Conservation (phyloP, 225 moss, liverwort and hornwort species). For the Asterella californica region DNA sequence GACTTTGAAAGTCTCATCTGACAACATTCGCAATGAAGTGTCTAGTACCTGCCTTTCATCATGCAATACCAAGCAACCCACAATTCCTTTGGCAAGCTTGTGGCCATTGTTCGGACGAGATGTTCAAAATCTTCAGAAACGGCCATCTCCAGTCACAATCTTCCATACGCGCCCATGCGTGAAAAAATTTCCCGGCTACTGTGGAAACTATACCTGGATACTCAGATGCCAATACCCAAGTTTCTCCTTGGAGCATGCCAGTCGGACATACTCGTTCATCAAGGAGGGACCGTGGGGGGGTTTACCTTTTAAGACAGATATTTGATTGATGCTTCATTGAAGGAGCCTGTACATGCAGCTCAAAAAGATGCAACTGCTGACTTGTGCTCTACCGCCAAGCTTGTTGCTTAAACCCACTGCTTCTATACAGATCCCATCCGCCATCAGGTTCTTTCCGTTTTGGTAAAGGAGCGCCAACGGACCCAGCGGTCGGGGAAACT, state of each 20-base stretch:
- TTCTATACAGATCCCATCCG: slow-evolving; percentile 74
- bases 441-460: slow-evolving; percentile 97
- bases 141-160: not conserved
- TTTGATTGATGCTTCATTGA: slow-evolving; percentile 33
- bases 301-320: slow-evolving; percentile 15
- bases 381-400: slow-evolving; percentile 68
- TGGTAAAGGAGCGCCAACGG: slow-evolving; percentile 45
- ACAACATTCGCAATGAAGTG: not conserved
- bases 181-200: not conserved
- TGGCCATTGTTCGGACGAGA: not conserved
- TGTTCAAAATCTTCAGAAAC: not conserved
- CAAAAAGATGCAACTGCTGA: slow-evolving; percentile 36
- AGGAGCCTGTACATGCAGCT: slow-evolving; percentile 70
- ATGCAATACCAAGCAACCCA: not conserved
- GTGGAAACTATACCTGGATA: not conserved
- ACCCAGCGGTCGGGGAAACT: slow-evolving; percentile 38
- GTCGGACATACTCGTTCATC: slow-evolving; percentile 12
- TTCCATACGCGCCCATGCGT: not conserved
- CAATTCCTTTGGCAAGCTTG: not conserved
- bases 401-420: slow-evolving; percentile 60
- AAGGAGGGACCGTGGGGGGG: not conserved
- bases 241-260: not conserved
- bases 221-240: slow-evolving; percentile 2
- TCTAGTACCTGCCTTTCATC: slow-evolving; percentile 9
- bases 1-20: not conserved